Conservation (phyloP, 2,329 filamentous ascomycete genomes). For the Colletotrichum trifolii region DNA sequence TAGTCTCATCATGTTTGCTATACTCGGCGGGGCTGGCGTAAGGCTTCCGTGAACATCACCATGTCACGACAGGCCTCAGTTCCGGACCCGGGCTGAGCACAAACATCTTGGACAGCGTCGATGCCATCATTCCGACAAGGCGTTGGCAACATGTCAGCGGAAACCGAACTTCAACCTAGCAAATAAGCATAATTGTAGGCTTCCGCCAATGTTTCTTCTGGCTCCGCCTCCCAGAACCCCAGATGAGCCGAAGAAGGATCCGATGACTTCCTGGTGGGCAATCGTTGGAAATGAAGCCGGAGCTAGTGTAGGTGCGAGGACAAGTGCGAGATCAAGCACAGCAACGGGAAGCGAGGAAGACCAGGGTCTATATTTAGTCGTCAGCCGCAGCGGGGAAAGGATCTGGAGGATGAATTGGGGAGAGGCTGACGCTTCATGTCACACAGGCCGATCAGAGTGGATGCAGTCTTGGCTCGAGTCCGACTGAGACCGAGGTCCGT, state of each 20-base stretch:
- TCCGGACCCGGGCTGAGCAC: constrained; percentile 15
- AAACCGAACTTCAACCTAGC: background rate
- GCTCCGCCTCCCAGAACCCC: constrained; percentile 16
- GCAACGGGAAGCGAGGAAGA: constrained; percentile 5
- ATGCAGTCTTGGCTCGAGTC: constrained; percentile 5
- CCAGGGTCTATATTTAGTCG: background rate
- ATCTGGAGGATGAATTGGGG: constrained; percentile 3
- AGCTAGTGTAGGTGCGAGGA: background rate
- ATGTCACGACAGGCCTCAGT: constrained; percentile 1
- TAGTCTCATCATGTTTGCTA: background rate
- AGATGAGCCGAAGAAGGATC: constrained; percentile 1
- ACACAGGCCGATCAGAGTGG: background rate
- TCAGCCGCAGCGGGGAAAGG: constrained; percentile 1
- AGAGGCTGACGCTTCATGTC: constrained; percentile 7
- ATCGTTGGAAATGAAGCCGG: constrained; percentile 4
- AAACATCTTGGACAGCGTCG: background rate
- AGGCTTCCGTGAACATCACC: constrained; percentile 4
- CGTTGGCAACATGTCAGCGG: background rate
- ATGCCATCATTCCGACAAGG: constrained; percentile 3
- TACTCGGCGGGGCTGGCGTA: constrained; percentile 9
- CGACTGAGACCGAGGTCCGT: constrained; percentile 7
- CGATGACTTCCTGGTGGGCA: background rate
- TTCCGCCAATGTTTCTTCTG: background rate
- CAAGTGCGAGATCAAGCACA: background rate
- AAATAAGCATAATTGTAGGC: constrained; percentile 19